phyloP scores from a whole-genome alignment of 306 rosid species.

The Luffa acutangula region DNA sequence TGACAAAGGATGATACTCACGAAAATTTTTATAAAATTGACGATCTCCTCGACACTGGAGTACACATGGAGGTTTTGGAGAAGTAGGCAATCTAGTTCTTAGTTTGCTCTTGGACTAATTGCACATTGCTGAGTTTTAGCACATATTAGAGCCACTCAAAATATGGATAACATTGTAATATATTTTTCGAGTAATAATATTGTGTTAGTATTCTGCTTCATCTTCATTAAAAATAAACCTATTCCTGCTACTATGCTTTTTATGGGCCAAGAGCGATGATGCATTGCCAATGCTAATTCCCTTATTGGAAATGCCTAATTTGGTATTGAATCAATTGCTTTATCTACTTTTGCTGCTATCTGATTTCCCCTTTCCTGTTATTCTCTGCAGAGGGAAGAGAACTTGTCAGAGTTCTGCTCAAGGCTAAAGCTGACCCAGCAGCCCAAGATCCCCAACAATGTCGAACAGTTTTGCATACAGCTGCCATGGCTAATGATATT shows the following conservation, averaged over 20 bases:
- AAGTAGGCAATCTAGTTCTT: too few relatives aligned
- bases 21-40: too few relatives aligned
- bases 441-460: constrained; percentile 85
- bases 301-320: background rate
- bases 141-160: background rate
- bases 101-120: background rate
- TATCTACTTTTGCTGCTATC: background rate
- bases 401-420: constrained; percentile 78
- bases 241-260: background rate
- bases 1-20: too few relatives aligned
- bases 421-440: constrained; percentile 83
- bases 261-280: background rate
- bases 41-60: too few relatives aligned
- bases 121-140: background rate
- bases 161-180: background rate
- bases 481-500: constrained; percentile 85
- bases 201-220: background rate
- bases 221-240: background rate
- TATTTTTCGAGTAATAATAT: background rate
- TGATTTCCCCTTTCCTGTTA: constrained; percentile 18
- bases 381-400: constrained; percentile 76
- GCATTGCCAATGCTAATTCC: background rate
- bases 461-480: constrained; percentile 93
- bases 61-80: too few relatives aligned
- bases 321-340: background rate